Evolutionary conservation across 331 rosid genomes (phyloP).

Genomic region (Pyracantha coccinea): DNA sequence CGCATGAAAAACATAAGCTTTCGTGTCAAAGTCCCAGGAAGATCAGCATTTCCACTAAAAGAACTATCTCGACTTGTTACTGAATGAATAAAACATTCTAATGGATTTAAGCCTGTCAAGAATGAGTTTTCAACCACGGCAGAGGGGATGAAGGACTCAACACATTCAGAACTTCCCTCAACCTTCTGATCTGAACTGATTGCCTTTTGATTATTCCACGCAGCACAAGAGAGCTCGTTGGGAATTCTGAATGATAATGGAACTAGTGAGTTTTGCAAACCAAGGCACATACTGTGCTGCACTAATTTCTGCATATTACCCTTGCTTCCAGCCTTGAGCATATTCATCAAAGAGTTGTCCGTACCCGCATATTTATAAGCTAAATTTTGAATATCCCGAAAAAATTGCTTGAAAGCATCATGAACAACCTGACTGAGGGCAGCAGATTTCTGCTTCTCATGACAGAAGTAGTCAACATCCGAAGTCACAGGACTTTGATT

Average conservation of each 20-base stretch:
- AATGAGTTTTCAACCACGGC: constrained; percentile 81
- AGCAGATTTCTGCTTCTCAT: constrained; percentile 69
- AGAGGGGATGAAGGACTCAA: constrained; percentile 61
- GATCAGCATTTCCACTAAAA: constrained; percentile 88
- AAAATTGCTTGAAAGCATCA: constrained; percentile 77
- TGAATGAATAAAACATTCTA: constrained; percentile 92
- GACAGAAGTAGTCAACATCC: constrained; percentile 40
- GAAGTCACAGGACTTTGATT: constrained; percentile 19
- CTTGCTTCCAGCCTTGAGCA: constrained; percentile 96
- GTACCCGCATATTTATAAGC: constrained; percentile 51
- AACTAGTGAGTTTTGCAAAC: constrained; percentile 82
- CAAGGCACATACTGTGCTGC: constrained; percentile 93
- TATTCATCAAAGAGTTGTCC: constrained; percentile 57
- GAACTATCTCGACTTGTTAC: constrained; percentile 78
- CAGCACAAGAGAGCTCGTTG: constrained; percentile 63
- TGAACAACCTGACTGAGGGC: constrained; percentile 69
- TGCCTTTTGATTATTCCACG: constrained; percentile 70
- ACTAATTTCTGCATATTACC: constrained; percentile 77
- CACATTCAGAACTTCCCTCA: constrained; percentile 28
- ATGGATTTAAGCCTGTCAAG: constrained; percentile 81
- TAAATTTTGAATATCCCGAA: constrained; percentile 65
- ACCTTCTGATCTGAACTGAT: constrained; percentile 23
- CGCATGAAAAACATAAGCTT: constrained; percentile 88
- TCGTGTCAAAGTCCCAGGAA: constrained; percentile 87
- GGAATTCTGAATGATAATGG: constrained; percentile 70